Base-by-base conservation (phyloP, 768 basidiomycete genomes). In the Macrolepiota dolichaula region DNA sequence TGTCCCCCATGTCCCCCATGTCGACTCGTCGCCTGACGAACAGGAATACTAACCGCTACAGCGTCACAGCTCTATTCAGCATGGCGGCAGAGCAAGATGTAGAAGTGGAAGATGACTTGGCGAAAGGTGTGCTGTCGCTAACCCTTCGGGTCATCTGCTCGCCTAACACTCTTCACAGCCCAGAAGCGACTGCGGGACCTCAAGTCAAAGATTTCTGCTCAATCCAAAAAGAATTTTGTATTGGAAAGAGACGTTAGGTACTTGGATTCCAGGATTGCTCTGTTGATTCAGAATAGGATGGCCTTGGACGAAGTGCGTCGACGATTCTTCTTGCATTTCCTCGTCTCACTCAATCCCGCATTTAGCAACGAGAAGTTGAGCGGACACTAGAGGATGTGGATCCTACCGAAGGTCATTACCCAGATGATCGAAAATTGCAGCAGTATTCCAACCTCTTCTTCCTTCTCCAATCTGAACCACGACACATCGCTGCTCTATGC, bases 221-320 rank as follows among this genome's bases (percentile, higher is more conserved):
- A 98, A 77, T 96, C 94, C 57, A 99, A 99, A 84, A 98, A 98
- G 86, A 99, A 99, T 78, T 99, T 99, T 68, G 97, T 99, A 42
- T 85, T 99, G 11, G 97, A 99, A 73, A 89, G 97, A 49, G 97
- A 99, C 74, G 97, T 99, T 36, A 90, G 97, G 54, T 99, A 98
- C 73, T 87, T 99, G 46, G 97, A 99, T 79, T 93, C 92, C 38
- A 85, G 97, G 57, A 99, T 99, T 70, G 97, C 96, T 10, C 81
- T 99, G 42, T 84, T 99, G 67, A 99, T 99, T 69, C 96, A 98
- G 77, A 98, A 99, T 72, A 86, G 96, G 65, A 97, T 98, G 93
- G 96, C 92, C 51, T 83, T 92, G 61, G 96, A 97, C 67, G 96
- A 96, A 79, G 92, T 94, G 62, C 64, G 87, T 76, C 52, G 47